phyloP scores from a whole-genome alignment of 2,329 filamentous ascomycete genomes.

The Xylariales sp. region DNA sequence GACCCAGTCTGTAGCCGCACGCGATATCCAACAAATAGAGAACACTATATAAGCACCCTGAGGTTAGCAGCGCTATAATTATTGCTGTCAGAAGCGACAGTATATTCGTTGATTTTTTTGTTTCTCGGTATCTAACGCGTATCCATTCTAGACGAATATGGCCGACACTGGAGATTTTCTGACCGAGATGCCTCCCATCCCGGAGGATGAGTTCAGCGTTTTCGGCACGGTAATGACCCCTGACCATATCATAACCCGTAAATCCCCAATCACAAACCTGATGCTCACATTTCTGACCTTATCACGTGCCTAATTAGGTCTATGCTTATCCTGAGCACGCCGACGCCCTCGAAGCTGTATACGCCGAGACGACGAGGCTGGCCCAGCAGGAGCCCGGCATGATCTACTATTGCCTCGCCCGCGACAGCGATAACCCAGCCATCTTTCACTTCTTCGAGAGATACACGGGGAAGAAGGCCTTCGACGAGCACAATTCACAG shows the following conservation, averaged over 20 bases:
- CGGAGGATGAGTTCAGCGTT: constrained; percentile 20
- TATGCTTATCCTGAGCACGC: constrained; percentile 24
- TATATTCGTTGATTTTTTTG: too few species aligned
- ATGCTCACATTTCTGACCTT: not conserved
- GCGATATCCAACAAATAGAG: too few species aligned
- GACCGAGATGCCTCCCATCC: constrained; percentile 11
- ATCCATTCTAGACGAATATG: too few species aligned
- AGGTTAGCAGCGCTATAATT: too few species aligned
- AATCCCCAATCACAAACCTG: too few species aligned
- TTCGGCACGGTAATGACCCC: constrained; percentile 15
- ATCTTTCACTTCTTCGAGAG: constrained; percentile 30
- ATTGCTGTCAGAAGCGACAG: too few species aligned
- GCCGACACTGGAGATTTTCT: constrained; percentile 1
- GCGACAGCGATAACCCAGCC: constrained; percentile 20
- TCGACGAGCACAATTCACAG: constrained; percentile 23
- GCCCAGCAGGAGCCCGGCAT: constrained; percentile 21
- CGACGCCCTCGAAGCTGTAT: constrained; percentile 25
- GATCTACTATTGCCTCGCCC: constrained; percentile 23
- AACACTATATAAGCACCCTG: too few species aligned
- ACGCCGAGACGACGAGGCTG: constrained; percentile 21
- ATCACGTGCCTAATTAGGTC: constrained; percentile 15
- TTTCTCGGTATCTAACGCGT: too few species aligned
- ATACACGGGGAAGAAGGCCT: constrained; percentile 21
- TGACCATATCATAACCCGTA: not conserved
- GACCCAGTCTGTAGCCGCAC: too few species aligned